Evolutionary conservation across 208 protist species (phyloP), one percentile per base, ranked within the genome.

Genomic region (Trypanosoma cruzi): DNA sequence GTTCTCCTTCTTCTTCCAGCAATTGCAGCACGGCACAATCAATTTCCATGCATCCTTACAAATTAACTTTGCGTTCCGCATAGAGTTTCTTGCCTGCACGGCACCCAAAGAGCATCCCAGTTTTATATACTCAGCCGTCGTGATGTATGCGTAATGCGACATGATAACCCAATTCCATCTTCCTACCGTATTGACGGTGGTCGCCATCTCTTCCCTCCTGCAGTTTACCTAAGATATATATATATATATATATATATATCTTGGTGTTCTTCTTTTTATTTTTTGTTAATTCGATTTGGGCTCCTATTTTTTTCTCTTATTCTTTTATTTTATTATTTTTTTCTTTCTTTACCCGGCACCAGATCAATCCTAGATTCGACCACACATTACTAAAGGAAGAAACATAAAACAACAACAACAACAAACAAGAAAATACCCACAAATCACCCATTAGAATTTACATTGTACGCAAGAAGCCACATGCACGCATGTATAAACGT

Each of bases 51-150:
- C 72, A 71, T 65, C 24, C 37, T 64, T 6, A 28, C 24, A 63
- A 8, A 50, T 22, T 20, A 80, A 64, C 28, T 70, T 55, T 26
- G 20, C 64, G 29, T 68, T 58, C 11, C 58, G 59, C 29, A 73
- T 18, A 7, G 40, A 36, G 50, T 75, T 75, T 1, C 69, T 71
- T 0, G 29, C 44, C 52, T 88, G 82, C 36, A 88, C 76, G 28
- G 56, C 72, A 22, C 76, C 75, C n/a, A 88, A 72, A 1, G 73
- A 74, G 46, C 74, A 49, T 28, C 82, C 83, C 22, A 88, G 66
- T 49, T 74, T 70, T 18, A 88, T 54, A 59, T 88, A 88, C 44
- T 78, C 74, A 24, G 56, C 69, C 34, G 84, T 70, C n/a, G 76
- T 88, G 50, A 73, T 77, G 24, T 82, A 65, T 53, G 70, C 80